Base-by-base conservation (phyloP, 805 yeast species). In the Soucietia sequanensis region DNA sequence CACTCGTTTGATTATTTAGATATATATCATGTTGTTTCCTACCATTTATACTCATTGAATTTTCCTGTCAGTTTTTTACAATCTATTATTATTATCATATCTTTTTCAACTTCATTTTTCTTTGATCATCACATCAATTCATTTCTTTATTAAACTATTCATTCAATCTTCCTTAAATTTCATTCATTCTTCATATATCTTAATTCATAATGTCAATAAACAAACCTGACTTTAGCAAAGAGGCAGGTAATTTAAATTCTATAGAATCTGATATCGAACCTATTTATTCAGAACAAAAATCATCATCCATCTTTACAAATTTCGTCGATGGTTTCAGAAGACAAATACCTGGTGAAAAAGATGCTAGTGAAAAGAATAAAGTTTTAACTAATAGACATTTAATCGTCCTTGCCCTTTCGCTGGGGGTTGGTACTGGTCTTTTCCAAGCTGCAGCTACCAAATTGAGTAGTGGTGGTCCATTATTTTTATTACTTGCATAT, bases 381-480 rank as follows among this genome's bases (percentile, higher is more conserved):
- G 14, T 46, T 27, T 37, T 26, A 35, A 39, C 23, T 21, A 17
- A 12, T 13, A 47, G 62, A 35, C 65, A 60, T 35, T 46, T 60
- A 26, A 40, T 58, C 21, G 38, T 58, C 23, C 56, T 56, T 43
- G 54, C 63, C 2, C 43, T 60, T 17, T 48, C 56, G 23, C 56
- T 63, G n/a, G 62, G 60, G 14, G 35, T 44, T 33, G 62, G 62
- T 7, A 56, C 62, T 13, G 62, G 62, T 19, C 48, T 56, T 30
- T 46, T 56, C 43, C 61, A 56, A 12, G 61, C 59, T 5, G 49
- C 56, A 3, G 59, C 56, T n/a, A 35, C 49, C 27, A 56, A 56
- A 33, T 44, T 56, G 41, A 35, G 49, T 6, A 31, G 38, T 14
- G 60, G 58, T 2, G 60, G 60, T 2, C 60, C 60, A 2, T 43